Percentiles rank a stretch among this genome's conserved stretches.
phyloP scores from a whole-genome alignment of 345 rosid genomes.

The Rhizophora apiculata region DNA sequence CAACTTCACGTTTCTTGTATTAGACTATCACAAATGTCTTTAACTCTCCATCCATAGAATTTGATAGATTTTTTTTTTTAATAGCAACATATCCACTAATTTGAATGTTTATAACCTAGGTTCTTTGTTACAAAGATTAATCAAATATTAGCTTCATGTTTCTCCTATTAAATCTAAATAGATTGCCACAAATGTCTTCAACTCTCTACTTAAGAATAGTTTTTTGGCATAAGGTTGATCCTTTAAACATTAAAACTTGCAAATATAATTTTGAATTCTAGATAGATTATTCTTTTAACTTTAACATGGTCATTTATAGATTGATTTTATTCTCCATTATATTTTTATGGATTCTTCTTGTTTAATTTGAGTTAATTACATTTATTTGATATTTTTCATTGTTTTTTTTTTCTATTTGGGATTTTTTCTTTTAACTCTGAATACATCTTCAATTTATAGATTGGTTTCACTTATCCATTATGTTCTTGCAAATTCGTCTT shows the following conservation, averaged over 20 bases:
- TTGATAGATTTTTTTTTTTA: not conserved
- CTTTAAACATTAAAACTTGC: constrained; percentile 9
- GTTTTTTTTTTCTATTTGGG: no score
- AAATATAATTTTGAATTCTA: constrained; percentile 9
- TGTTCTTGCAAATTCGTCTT: no score
- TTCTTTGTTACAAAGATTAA: constrained; percentile 64
- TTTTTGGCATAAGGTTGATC: constrained; percentile 62
- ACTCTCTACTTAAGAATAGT: constrained; percentile 71
- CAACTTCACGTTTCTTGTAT: no score
- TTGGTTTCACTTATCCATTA: no score
- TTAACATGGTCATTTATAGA: not conserved
- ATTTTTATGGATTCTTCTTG: no score
- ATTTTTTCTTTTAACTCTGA: no score
- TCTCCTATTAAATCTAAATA: constrained; percentile 56
- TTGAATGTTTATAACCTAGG: not conserved
- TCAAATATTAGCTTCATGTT: constrained; percentile 81
- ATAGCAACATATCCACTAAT: not conserved
- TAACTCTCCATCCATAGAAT: no score
- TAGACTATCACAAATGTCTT: no score
- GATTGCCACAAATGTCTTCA: constrained; percentile 64
- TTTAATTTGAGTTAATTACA: no score
- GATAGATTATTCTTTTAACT: constrained; percentile 3
- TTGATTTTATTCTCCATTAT: no score
- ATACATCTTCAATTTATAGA: no score
- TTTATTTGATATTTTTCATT: no score